Conservation (phyloP, 352 stramenopile species). For the Blastocystis sp. region DNA sequence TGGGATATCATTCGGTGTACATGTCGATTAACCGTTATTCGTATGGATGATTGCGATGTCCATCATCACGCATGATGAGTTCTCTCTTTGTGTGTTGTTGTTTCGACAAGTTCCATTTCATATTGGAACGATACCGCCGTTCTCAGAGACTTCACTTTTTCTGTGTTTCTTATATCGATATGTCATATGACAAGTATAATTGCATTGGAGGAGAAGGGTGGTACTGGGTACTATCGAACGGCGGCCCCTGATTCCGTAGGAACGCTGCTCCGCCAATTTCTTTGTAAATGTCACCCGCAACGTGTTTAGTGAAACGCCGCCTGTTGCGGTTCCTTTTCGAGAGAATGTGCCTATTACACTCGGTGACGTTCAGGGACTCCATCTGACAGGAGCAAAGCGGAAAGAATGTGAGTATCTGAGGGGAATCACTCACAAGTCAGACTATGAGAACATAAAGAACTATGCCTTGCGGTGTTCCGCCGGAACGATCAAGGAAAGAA, state of each 20-base stretch:
- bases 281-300: slow-evolving; percentile 51
- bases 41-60: too few species aligned
- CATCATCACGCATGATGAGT: too few species aligned
- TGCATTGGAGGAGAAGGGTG: slow-evolving; percentile 53
- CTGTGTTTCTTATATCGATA: background rate
- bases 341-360: slow-evolving; percentile 25
- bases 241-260: background rate
- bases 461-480: slow-evolving; percentile 3
- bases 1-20: too few species aligned
- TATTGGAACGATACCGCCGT: too few species aligned
- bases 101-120: too few species aligned
- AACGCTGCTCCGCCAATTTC: slow-evolving; percentile 52
- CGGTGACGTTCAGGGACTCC: slow-evolving; percentile 25
- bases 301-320: slow-evolving; percentile 48
- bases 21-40: too few species aligned
- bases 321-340: slow-evolving; percentile 33
- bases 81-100: too few species aligned
- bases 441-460: slow-evolving; percentile 57
- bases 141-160: background rate
- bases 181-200: slow-evolving; percentile 39
- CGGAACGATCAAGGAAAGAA: slow-evolving; percentile 12
- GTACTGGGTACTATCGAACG: slow-evolving; percentile 29
- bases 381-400: background rate
- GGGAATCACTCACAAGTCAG: background rate
- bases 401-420: slow-evolving; percentile 46